Base-by-base conservation (phyloP, 2,329 filamentous ascomycete species). In the Monilinia polystroma region DNA sequence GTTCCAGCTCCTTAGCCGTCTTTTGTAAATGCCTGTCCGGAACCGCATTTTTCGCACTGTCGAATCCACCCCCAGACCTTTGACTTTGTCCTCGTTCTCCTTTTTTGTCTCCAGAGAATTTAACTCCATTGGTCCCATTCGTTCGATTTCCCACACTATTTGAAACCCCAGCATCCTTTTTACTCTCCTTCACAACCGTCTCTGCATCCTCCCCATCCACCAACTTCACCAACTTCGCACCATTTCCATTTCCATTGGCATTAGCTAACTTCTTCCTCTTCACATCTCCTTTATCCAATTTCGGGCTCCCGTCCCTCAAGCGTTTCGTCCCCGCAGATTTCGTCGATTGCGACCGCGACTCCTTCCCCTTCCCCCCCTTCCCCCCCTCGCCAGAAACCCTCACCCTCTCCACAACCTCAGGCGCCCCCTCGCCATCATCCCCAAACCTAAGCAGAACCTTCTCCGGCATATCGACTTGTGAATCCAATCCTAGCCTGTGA, bases 401-500 rank as follows among this genome's bases (percentile, higher is more conserved):
- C 45, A 14, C 32, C n/a, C 0, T 43, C 23, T 55, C 16, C 26
- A 45, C 7, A 41, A 56, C 23, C 20, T 63, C 41, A 12, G 49
- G n/a, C 14, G 12, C 18, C n/a, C 63, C 65, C 32, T 45, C 67
- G 43, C 35, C 55, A 12, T 76, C 74, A 54, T 77, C 77, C 23
- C 72, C 74, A 68, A 81, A 81, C 45, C 75, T 75, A 18, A 74
- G 78, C 67, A 77, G 76, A 14, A 80, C 75, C 70, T 77, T 76
- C 73, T 80, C 78, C 38, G 79, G 78, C 80, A 81, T 81, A 41
- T 41, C 51, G 38, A 35, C 26, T 3, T 45, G 1, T 43, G n/a
- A 14, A 43, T 29, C 8, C 4, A 10, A 38, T 1, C 18, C 18
- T 20, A 38, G 8, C 18, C 20, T 32, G 23, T n/a, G 12, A 14